Percentiles rank a stretch among this genome's conserved stretches.
Conservation (phyloP, 768 basidiomycete species). For the Kwoniella newhampshirensis region DNA sequence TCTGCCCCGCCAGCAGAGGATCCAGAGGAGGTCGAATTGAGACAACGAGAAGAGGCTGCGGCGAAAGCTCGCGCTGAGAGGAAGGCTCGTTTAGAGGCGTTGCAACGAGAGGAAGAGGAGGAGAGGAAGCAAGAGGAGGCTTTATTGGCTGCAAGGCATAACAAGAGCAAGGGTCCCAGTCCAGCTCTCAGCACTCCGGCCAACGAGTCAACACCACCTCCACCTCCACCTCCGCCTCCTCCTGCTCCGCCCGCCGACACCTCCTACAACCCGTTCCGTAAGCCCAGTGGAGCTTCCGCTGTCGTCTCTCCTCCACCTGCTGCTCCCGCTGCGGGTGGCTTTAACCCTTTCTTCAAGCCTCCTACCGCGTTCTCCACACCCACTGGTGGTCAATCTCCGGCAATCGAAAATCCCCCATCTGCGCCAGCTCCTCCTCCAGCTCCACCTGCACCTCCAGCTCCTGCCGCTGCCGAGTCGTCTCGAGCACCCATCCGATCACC, state of each 20-base stretch:
- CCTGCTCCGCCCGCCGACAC: conserved; percentile 27
- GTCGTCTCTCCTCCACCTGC: conserved; percentile 50
- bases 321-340: conserved; percentile 57
- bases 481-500: conserved; percentile 18
- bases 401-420: conserved; percentile 53
- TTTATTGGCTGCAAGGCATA: conserved; percentile 40
- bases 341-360: conserved; percentile 73
- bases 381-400: conserved; percentile 40
- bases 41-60: conserved; percentile 69
- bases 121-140: conserved; percentile 62
- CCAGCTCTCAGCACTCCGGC: conserved; percentile 17
- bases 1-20: conserved; percentile 61
- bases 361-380: conserved; percentile 34
- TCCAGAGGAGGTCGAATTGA: conserved; percentile 71
- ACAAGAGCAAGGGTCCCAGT: conserved; percentile 27
- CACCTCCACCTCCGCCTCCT: conserved; percentile 50
- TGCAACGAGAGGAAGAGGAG: conserved; percentile 70
- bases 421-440: conserved; percentile 37
- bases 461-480: conserved; percentile 58
- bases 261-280: conserved; percentile 47
- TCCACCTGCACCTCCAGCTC: conserved; percentile 54
- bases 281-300: conserved; percentile 30
- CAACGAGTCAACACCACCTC: conserved; percentile 51
- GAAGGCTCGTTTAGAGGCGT: conserved; percentile 58
- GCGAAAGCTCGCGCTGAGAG: conserved; percentile 68